Evolutionary conservation across 257 asterid genomes (phyloP).

Genomic region (Echites panduratus): DNA sequence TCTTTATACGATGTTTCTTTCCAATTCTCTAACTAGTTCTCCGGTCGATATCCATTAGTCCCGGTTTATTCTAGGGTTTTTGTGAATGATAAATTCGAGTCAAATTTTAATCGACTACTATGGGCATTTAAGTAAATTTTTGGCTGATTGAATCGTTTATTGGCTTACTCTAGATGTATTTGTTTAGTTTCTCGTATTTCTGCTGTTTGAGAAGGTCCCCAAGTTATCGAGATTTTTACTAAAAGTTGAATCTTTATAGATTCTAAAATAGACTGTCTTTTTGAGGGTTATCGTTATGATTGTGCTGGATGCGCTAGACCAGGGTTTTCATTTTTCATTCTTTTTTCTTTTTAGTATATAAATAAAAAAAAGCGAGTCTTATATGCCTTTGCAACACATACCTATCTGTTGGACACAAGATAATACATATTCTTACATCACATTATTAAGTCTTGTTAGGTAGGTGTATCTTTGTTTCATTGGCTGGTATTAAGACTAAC

Average conservation of each 20-base stretch:
- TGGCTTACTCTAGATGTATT: no score
- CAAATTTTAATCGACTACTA: neutral
- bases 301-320: no score
- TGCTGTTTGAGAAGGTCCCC: neutral
- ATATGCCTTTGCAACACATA: neutral
- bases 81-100: neutral
- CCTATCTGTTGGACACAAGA: neutral
- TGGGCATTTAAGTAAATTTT: neutral
- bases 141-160: neutral
- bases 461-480: neutral
- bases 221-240: no score
- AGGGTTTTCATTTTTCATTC: no score
- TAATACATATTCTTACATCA: neutral
- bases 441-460: neutral
- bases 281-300: neutral
- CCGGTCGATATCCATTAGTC: neutral
- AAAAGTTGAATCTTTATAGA: neutral
- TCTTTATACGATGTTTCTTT: neutral
- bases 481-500: neutral
- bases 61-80: slow-evolving; percentile 8
- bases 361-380: neutral
- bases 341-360: no score
- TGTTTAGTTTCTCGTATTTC: neutral
- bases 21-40: neutral
- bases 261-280: neutral